Base-by-base conservation (phyloP, 75 land plant species). In the Adiantum capillusveneris region DNA sequence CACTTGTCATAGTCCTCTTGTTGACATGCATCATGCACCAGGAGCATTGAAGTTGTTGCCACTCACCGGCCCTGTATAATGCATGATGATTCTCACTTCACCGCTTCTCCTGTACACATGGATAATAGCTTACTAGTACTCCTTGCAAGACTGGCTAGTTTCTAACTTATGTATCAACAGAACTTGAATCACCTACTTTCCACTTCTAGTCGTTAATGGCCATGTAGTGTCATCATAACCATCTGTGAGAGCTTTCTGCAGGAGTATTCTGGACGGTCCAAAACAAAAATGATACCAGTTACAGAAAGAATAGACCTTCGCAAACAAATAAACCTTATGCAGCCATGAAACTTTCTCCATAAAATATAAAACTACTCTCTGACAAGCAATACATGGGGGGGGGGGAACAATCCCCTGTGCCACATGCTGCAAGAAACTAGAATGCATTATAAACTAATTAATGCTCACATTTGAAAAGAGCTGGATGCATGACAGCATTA, bases 161-260 rank as follows among this genome's bases (percentile, higher is more conserved):
- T 27, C 11, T 18, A 41, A 60, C 16, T 16, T 30, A 31, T 18
- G 1, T 1, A 19, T 39, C 37, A 58, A 24, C 26, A 20, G 16
- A 19, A 6, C 11, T 11, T 19, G 11, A 36, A 37, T 31, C 3
- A 61, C 66, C 56, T 74, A 87, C 92, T 68, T 89, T 53, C 82
- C 89, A 41, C 57, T 62, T 61, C 62, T 76, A 26, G 63, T 66
- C 37, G 65, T 80, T 25, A 92, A 72, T 0, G 82, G 36, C 97
- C 97, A 92, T 29, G 79, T 1, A 13, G 69, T 60, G 57, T 92
- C 93, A 70, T 84, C 89, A 53, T 74, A 92, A 11, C 94, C 94
- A 25, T 71, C 43, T 5, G 79, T 46, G 31, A 92, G 63, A 51
- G 78, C 88, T 59, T 80, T 87, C 7, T 66, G 65, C 19, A 92